Percentiles rank a stretch among this genome's conserved stretches.
These are phyloP conservation scores for Diutina pseudorugosa DNA, from an alignment of 1,139 yeast genomes.

Conservation along the genomic window DNA sequence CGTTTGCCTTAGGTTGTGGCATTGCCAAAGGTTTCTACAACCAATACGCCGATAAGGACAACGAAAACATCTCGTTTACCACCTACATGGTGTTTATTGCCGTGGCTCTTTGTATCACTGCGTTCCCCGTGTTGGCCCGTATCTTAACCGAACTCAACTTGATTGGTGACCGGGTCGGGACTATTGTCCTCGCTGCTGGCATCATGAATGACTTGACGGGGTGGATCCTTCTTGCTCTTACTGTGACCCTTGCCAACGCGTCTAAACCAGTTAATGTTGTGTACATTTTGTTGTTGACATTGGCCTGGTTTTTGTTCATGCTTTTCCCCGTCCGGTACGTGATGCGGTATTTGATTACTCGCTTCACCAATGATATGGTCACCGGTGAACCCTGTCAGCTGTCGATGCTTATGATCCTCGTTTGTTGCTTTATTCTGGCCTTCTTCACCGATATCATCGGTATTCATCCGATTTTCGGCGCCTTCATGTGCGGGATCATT, in stretches of 20 bases:
- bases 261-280: constrained; percentile 56
- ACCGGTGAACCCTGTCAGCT: constrained; percentile 53
- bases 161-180: constrained; percentile 62
- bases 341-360: constrained; percentile 29
- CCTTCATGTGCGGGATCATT: constrained; percentile 63
- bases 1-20: constrained; percentile 68
- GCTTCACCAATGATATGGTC: constrained; percentile 35
- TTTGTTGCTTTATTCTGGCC: constrained; percentile 50
- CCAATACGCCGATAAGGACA: constrained; percentile 25
- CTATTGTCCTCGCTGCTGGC: constrained; percentile 73
- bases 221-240: constrained; percentile 67
- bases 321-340: constrained; percentile 42
- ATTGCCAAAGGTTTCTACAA: constrained; percentile 56
- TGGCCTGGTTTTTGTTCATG: constrained; percentile 56
- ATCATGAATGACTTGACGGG: constrained; percentile 72
- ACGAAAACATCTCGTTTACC: constrained; percentile 40
- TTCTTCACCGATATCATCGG: constrained; percentile 75
- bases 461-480: constrained; percentile 74
- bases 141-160: constrained; percentile 61
- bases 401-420: constrained; percentile 43
- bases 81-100: constrained; percentile 69
- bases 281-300: constrained; percentile 50
- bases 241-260: constrained; percentile 64
- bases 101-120: constrained; percentile 73
- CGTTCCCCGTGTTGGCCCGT: constrained; percentile 74